phyloP scores from a whole-genome alignment of 352 stramenopile genomes.

The Phytophthora constricta region DNA sequence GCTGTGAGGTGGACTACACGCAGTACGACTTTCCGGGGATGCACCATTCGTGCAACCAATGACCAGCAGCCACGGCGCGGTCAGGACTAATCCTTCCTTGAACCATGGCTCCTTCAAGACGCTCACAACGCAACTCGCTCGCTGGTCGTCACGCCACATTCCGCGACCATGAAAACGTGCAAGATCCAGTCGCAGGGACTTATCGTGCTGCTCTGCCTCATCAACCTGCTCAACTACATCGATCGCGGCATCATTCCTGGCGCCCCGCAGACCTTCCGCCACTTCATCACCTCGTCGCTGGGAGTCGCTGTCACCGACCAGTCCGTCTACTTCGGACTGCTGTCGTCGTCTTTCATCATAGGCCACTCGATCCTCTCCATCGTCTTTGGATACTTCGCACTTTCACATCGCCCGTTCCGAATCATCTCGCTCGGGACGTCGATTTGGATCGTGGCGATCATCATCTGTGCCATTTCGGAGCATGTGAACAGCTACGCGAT shows the following conservation, averaged over 20 bases:
- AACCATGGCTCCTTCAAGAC: not conserved
- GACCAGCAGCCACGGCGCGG: too few relatives aligned
- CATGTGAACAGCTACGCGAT: constrained; percentile 72
- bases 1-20: too few relatives aligned
- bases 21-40: too few relatives aligned
- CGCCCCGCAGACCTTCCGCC: constrained; percentile 68
- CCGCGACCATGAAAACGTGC: constrained; percentile 20
- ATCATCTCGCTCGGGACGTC: constrained; percentile 75
- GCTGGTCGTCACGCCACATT: not conserved
- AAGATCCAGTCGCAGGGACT: constrained; percentile 37
- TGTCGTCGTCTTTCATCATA: constrained; percentile 89
- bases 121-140: not conserved
- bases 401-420: constrained; percentile 74
- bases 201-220: constrained; percentile 84
- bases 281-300: constrained; percentile 70
- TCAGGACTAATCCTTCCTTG: not conserved
- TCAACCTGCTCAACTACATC: constrained; percentile 95
- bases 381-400: constrained; percentile 83
- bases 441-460: constrained; percentile 80
- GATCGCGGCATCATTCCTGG: constrained; percentile 96
- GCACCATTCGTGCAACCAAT: too few relatives aligned
- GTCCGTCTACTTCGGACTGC: constrained; percentile 65
- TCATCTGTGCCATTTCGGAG: constrained; percentile 69
- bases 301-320: constrained; percentile 44
- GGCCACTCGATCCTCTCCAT: constrained; percentile 85